Percentiles rank a stretch among this genome's conserved stretches.
Evolutionary conservation across 2,329 filamentous ascomycete genomes (phyloP).

Genomic region (Lachnellula hyalina): DNA sequence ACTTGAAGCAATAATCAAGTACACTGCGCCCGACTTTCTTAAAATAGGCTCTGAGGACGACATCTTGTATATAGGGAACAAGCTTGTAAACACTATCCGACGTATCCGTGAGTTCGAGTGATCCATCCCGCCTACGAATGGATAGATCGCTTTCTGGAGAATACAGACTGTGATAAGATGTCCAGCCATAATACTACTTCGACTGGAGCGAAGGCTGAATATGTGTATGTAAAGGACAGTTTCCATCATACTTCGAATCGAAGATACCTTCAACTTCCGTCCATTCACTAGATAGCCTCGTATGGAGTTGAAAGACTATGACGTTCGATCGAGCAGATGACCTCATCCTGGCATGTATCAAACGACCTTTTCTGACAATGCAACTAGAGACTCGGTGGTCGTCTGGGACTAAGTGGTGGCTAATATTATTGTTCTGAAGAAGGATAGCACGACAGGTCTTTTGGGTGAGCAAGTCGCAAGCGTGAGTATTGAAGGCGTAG

Average conservation of each 20-base stretch:
- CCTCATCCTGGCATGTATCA: conserved; percentile 40
- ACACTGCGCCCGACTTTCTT: too few relatives aligned
- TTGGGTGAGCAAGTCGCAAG: conserved; percentile 37
- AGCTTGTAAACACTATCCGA: conserved; percentile 38
- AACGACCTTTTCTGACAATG: conserved; percentile 40
- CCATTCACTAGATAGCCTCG: conserved; percentile 43
- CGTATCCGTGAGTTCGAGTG: conserved; percentile 35
- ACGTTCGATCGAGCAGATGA: conserved; percentile 35
- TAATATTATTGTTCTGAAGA: conserved; percentile 36
- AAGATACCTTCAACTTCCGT: conserved; percentile 50
- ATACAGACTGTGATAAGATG: conserved; percentile 44
- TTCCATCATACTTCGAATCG: conserved; percentile 59
- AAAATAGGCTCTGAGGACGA: too few relatives aligned
- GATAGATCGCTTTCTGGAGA: conserved; percentile 42
- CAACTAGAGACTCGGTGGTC: conserved; percentile 38
- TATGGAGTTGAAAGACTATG: conserved; percentile 34
- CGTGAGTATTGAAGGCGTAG: conserved; percentile 37
- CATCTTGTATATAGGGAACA: conserved; percentile 38
- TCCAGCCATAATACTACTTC: conserved; percentile 38
- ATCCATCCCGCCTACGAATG: conserved; percentile 29
- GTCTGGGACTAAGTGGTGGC: conserved; percentile 39
- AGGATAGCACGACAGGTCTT: conserved; percentile 37
- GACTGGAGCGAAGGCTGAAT: conserved; percentile 46
- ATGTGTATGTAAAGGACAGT: conserved; percentile 47
- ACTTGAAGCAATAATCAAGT: too few relatives aligned